These are phyloP conservation scores for Akanthomyces uredinophilus DNA, from an alignment of 2,329 filamentous ascomycete species.

Conservation along the genomic window DNA sequence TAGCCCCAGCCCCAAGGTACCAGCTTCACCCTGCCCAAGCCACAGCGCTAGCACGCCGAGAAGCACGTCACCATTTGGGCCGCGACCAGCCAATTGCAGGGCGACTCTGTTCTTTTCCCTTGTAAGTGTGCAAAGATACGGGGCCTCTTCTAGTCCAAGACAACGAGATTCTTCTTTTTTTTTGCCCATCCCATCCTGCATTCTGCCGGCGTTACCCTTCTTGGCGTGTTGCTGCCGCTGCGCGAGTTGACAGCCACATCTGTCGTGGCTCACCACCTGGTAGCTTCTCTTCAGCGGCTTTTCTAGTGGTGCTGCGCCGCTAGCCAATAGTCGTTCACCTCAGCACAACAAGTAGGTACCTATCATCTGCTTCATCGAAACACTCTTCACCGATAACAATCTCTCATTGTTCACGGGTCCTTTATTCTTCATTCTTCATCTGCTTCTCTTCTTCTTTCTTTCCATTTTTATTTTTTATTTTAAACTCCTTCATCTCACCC, in stretches of 20 bases:
- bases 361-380: not conserved
- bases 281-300: not conserved
- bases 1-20: not conserved
- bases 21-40: not conserved
- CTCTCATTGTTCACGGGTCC: not conserved
- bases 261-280: not conserved
- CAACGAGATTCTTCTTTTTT: not conserved
- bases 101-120: not conserved
- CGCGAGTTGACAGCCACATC: not conserved
- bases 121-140: not conserved
- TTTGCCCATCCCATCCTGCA: not conserved
- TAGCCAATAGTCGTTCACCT: not conserved
- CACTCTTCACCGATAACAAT: not conserved
- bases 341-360: not conserved
- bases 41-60: not conserved
- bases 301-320: not conserved
- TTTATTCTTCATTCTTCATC: not conserved
- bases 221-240: not conserved
- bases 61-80: conserved; percentile 9
- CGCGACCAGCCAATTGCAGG: not conserved
- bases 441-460: not conserved
- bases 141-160: not conserved
- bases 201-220: not conserved
- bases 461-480: conserved; percentile 12
- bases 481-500: not conserved